phyloP scores from a whole-genome alignment of 2,329 filamentous ascomycete genomes.

The Acarospora socialis region DNA sequence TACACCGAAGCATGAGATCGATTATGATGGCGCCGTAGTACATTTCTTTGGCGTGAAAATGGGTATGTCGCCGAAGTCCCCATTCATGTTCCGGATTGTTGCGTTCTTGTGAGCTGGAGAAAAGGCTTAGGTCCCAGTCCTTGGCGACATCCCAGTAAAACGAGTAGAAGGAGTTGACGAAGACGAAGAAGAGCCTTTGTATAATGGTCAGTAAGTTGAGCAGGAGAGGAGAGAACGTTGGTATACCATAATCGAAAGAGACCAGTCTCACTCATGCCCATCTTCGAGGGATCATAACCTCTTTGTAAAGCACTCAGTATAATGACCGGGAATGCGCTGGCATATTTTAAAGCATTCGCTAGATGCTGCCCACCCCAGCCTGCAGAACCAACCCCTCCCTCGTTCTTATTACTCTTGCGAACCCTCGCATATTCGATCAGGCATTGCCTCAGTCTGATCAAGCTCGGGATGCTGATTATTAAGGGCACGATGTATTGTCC shows the following conservation, averaged over 20 bases:
- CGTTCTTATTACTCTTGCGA: conserved; percentile 39
- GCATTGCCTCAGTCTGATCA: conserved; percentile 84
- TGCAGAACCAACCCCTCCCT: conserved; percentile 29
- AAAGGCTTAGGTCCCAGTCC: conserved; percentile 89
- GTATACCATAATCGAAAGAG: conserved; percentile 42
- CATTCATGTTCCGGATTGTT: conserved; percentile 53
- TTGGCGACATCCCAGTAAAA: conserved; percentile 97
- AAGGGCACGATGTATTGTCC: conserved; percentile 67
- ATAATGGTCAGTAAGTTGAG: conserved; percentile 24
- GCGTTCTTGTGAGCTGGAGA: conserved; percentile 45
- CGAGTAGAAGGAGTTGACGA: conserved; percentile 80
- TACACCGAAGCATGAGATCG: conserved; percentile 72
- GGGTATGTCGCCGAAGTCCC: conserved; percentile 60
- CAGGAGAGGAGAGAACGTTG: background rate
- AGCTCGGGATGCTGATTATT: conserved; percentile 66
- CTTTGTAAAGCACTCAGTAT: conserved; percentile 63
- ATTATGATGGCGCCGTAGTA: conserved; percentile 73
- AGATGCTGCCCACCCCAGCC: conserved; percentile 78
- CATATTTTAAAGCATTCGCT: conserved; percentile 89
- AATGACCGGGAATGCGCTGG: conserved; percentile 86
- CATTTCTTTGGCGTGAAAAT: conserved; percentile 55
- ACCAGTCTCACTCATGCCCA: conserved; percentile 40
- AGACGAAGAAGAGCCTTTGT: conserved; percentile 56
- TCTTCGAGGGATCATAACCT: conserved; percentile 38
- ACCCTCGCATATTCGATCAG: conserved; percentile 74